phyloP scores from a whole-genome alignment of 225 moss, liverwort and hornwort genomes.

The Polytrichum formosum region DNA sequence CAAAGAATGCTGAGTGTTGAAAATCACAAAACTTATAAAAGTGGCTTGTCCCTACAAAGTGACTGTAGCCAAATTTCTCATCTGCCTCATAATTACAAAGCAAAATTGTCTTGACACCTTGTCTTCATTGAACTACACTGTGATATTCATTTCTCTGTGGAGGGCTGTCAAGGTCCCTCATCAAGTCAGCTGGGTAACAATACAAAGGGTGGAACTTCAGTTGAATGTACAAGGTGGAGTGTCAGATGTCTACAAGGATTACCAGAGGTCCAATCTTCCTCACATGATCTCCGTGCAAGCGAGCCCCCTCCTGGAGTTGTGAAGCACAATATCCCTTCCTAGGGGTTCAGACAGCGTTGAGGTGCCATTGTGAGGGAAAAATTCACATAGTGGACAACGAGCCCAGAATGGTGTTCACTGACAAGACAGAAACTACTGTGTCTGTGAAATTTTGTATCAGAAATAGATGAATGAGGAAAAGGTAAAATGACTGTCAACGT shows the following conservation, averaged over 20 bases:
- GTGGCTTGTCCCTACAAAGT: background rate
- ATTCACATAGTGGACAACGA: background rate
- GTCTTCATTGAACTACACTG: background rate
- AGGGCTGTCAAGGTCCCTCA: background rate
- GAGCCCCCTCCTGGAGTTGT: background rate
- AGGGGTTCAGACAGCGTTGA: no score
- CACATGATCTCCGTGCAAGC: background rate
- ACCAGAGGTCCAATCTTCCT: background rate
- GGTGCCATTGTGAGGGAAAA: no score
- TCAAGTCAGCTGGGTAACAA: background rate
- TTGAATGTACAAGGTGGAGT: slow-evolving; percentile 1
- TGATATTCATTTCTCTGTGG: background rate
- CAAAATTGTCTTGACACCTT: background rate
- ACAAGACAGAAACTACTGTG: background rate
- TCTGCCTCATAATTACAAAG: background rate
- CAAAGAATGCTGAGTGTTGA: background rate
- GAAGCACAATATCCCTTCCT: no score
- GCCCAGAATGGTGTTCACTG: background rate
- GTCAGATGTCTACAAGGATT: slow-evolving; percentile 1
- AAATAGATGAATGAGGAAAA: background rate
- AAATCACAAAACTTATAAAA: background rate
- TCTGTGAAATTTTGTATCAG: background rate
- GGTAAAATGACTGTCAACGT: slow-evolving; percentile 14
- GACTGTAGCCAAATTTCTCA: no score
- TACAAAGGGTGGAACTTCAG: background rate